Evolutionary conservation across 2,329 filamentous ascomycete genomes (phyloP).

Genomic region (Aureobasidium sp.): DNA sequence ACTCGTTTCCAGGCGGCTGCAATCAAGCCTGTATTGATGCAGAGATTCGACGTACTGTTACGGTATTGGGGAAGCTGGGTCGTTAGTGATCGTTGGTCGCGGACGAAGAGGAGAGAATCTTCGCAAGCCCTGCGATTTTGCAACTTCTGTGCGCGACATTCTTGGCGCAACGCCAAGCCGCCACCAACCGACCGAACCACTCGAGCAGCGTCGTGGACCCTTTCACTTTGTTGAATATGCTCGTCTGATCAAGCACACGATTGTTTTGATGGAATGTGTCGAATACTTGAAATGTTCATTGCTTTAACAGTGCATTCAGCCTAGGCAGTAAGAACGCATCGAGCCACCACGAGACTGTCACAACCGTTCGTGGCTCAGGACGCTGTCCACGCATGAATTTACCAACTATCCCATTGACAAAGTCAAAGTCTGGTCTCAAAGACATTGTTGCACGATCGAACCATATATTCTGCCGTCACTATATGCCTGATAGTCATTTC

Average conservation of each 20-base stretch:
- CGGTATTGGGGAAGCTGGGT: conserved; percentile 10
- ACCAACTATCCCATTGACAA: too few relatives aligned
- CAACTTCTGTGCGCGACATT: not conserved
- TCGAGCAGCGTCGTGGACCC: not conserved
- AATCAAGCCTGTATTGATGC: not conserved
- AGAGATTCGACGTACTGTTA: conserved; percentile 8
- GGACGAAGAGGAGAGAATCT: not conserved
- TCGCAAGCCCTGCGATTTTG: not conserved
- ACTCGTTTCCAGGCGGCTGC: not conserved
- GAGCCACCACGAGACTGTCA: too few relatives aligned
- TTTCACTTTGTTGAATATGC: not conserved
- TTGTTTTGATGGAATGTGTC: not conserved
- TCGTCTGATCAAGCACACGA: not conserved
- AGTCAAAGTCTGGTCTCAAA: not conserved
- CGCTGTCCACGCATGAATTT: not conserved
- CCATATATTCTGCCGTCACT: not conserved
- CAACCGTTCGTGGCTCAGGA: too few relatives aligned
- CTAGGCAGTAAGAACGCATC: too few relatives aligned
- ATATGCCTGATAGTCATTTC: not conserved
- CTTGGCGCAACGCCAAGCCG: conserved; percentile 5
- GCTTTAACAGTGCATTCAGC: too few relatives aligned
- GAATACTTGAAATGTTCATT: not conserved
- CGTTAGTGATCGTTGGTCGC: conserved; percentile 13
- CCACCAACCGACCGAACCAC: conserved; percentile 4
- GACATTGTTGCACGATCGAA: not conserved